Evolutionary conservation across 106 monocot genomes (phyloP), one percentile per base, ranked within the genome.

Genomic region (Acorus gramineus): DNA sequence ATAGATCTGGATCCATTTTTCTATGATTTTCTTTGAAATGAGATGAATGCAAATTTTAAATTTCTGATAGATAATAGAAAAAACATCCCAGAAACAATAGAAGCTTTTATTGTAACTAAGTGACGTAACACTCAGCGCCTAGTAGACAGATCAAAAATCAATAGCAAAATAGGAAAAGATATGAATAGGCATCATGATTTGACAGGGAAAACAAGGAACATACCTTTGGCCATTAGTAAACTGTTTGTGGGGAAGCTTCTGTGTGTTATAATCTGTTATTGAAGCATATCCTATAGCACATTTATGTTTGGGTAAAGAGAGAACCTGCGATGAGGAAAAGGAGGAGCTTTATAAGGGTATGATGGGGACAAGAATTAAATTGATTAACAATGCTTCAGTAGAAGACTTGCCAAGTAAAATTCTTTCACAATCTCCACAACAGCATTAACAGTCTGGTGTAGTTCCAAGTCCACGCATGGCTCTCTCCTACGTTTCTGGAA

Each of bases 341-440:
- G 28, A 28, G 28, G 28, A 28, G 28, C 28, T 28, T 28, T 28
- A 28, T 28, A 28, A 28, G 28, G 28, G 28, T 28, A 28, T 28
- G 28, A 28, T 28, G 28, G 28, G 28, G 28, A 28, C 28, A 28
- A 28, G 28, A 62, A 55, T 2, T 61, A 14, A 55, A 56, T 3
- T 9, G 8, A 11, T 42, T 7, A 14, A 2, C 10, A 69, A 5
- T 50, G 42, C 42, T 11, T 69, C 8, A 11, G 44, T 14, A 67
- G 61, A 65, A 62, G 45, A 14, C 73, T 71, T 71, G 76, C 96
- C 87, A 88, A 63, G 75, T 98, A 91, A 62, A 83, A 85, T 68
- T 98, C 87, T 79, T 98, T 98, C 11, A 90, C 81, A 64, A 85
- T 88, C 64, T 98, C 96, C 74, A 98, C 91, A 64, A 82, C 46